Evolutionary conservation across 2,329 filamentous ascomycete species (phyloP).

Genomic region (Fusarium heterosporum): DNA sequence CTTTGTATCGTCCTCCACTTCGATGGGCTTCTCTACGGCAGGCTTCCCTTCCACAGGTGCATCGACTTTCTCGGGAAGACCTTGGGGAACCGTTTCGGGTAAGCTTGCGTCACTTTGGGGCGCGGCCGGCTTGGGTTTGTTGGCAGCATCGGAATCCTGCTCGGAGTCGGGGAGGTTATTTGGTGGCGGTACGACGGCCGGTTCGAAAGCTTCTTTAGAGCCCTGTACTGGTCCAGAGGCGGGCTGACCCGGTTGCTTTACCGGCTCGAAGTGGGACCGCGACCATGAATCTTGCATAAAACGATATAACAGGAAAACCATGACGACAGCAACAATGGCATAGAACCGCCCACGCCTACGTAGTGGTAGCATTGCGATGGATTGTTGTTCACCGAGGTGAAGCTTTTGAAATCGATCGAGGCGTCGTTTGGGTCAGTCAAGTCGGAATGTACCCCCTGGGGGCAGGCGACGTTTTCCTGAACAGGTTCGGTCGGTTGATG

Average conservation of each 20-base stretch:
- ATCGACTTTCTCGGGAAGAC: constrained; percentile 6
- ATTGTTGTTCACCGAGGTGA: constrained; percentile 45
- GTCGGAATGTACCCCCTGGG: background rate
- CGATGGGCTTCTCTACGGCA: constrained; percentile 9
- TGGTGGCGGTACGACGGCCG: constrained; percentile 29
- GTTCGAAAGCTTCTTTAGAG: constrained; percentile 35
- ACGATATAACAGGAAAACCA: constrained; percentile 67
- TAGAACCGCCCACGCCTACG: constrained; percentile 73
- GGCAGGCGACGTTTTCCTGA: background rate
- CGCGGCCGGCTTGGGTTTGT: constrained; percentile 18
- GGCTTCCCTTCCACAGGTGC: constrained; percentile 20
- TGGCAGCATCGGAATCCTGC: constrained; percentile 19
- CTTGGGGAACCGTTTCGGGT: constrained; percentile 1
- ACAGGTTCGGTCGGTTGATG: constrained; percentile 11
- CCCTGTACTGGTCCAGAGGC: constrained; percentile 22
- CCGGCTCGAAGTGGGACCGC: constrained; percentile 29
- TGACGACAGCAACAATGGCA: constrained; percentile 64
- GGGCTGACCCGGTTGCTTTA: constrained; percentile 20
- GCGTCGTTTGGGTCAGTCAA: background rate
- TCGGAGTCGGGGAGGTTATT: constrained; percentile 33
- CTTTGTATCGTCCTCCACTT: constrained; percentile 15
- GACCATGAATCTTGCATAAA: constrained; percentile 58
- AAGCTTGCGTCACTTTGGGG: constrained; percentile 18
- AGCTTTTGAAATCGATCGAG: constrained; percentile 31
- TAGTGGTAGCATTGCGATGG: constrained; percentile 58